A percentile compares a stretch with the other conserved stretches of the same genome.
These are phyloP conservation scores for Cryptosporidium muris DNA, from an alignment of 169 alveolate species.

Conservation along the genomic window DNA sequence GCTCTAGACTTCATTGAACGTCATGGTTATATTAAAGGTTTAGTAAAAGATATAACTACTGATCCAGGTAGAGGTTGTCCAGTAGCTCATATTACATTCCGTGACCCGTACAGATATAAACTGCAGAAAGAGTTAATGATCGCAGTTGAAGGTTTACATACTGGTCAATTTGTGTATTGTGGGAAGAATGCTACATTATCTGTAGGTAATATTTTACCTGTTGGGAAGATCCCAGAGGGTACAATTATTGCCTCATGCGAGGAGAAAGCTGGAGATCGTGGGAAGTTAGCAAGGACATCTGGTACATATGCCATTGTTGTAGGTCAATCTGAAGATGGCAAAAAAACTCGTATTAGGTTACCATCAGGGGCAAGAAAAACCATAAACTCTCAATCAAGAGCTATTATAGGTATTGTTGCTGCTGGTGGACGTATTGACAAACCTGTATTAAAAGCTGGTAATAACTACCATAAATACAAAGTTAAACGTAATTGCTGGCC, in stretches of 20 bases:
- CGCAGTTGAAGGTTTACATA: constrained; percentile 98
- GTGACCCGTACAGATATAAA: constrained; percentile 96
- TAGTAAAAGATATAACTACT: constrained; percentile 95
- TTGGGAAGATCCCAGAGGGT: constrained; percentile 98
- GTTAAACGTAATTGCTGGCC: constrained; percentile 99
- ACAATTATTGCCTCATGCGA: constrained; percentile 96
- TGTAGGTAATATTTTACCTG: constrained; percentile 97
- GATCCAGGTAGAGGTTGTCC: constrained; percentile 99
- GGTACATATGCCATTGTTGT: constrained; percentile 93
- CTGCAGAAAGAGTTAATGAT: constrained; percentile 93
- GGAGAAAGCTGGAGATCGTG: constrained; percentile 97
- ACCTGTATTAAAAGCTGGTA: constrained; percentile 99
- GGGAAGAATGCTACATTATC: constrained; percentile 96
- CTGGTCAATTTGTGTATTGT: constrained; percentile 98
- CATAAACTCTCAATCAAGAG: constrained; percentile 89
- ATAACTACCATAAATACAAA: constrained; percentile 95
- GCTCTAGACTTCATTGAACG: constrained; percentile 87
- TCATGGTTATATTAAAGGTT: constrained; percentile 95
- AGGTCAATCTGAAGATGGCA: constrained; percentile 95
- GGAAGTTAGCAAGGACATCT: constrained; percentile 96
- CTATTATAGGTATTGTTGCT: constrained; percentile 97
- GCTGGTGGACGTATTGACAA: constrained; percentile 99
- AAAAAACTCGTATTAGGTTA: constrained; percentile 94
- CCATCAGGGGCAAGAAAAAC: constrained; percentile 98
- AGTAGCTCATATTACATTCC: constrained; percentile 93